Percentiles rank a stretch among this genome's conserved stretches.
Evolutionary conservation across 2,329 filamentous ascomycete genomes (phyloP).

Genomic region (Lecanicillium sp.): DNA sequence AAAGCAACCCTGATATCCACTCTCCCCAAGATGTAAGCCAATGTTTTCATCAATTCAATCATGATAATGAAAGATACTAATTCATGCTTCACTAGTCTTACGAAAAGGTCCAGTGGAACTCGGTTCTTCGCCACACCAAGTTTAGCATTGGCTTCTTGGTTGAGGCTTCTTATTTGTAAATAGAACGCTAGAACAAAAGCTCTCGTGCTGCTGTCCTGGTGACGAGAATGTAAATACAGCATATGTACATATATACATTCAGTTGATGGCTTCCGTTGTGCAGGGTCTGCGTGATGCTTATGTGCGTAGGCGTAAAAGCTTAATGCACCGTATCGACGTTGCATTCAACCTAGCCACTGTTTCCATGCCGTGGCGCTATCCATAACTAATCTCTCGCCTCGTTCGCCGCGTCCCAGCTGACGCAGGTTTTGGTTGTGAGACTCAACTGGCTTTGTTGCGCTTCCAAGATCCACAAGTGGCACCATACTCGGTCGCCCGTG

Average conservation of each 20-base stretch:
- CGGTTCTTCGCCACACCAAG: conserved; percentile 25
- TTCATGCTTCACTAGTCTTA: conserved; percentile 17
- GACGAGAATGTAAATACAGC: too few species aligned
- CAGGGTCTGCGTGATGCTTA: too few species aligned
- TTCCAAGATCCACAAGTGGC: conserved; percentile 47
- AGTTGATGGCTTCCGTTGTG: too few species aligned
- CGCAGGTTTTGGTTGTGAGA: background rate
- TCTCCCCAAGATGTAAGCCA: conserved; percentile 24
- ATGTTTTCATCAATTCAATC: background rate
- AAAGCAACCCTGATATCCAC: conserved; percentile 24
- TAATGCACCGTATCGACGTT: too few species aligned
- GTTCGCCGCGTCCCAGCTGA: background rate
- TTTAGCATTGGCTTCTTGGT: conserved; percentile 28
- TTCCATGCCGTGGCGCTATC: conserved; percentile 12
- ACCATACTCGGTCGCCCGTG: conserved; percentile 65
- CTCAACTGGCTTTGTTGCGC: conserved; percentile 7
- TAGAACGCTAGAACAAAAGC: too few species aligned
- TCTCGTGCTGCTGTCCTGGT: too few species aligned
- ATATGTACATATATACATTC: too few species aligned
- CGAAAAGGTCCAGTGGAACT: conserved; percentile 26
- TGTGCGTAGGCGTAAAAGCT: too few species aligned
- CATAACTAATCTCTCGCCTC: background rate
- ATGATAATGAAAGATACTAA: background rate
- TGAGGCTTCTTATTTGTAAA: conserved; percentile 22
- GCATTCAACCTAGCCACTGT: conserved; percentile 13